Conservation (phyloP, 805 yeast genomes). For the Myxozyma nipponensis region DNA sequence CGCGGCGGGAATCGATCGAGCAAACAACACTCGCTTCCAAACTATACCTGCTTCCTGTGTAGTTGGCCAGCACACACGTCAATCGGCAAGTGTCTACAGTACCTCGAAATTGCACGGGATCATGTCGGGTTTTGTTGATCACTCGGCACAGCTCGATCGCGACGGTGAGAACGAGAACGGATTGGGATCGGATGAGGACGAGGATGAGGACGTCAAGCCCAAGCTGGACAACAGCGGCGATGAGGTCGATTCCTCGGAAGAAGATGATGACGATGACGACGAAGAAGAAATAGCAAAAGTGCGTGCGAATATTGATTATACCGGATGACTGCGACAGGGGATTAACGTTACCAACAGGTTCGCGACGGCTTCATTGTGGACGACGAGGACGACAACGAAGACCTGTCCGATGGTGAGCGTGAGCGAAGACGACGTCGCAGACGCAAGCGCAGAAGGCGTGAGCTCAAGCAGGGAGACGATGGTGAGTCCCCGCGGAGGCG, state of each 20-base stretch:
- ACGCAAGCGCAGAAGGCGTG: constrained; percentile 29
- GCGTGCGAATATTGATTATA: background rate
- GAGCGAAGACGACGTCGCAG: constrained; percentile 22
- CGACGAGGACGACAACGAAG: constrained; percentile 64
- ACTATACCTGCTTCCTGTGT: no score
- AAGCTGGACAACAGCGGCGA: constrained; percentile 38
- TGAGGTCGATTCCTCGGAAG: constrained; percentile 75
- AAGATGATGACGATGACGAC: constrained; percentile 80
- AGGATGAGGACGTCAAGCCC: constrained; percentile 41
- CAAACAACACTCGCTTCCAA: no score
- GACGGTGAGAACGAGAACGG: constrained; percentile 28
- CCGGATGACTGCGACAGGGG: no score
- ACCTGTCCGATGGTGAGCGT: constrained; percentile 40
- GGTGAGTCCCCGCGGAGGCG: constrained; percentile 16
- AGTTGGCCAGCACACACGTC: background rate
- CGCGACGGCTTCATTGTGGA: constrained; percentile 93
- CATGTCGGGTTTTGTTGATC: constrained; percentile 23
- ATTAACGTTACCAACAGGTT: constrained; percentile 38
- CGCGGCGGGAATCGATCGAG: no score
- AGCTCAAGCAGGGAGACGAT: constrained; percentile 28
- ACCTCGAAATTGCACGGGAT: background rate
- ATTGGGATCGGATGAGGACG: constrained; percentile 43
- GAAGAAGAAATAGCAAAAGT: constrained; percentile 76
- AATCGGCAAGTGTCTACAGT: background rate
- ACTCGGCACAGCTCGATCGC: constrained; percentile 18